phyloP scores from a whole-genome alignment of 306 rosid genomes.

The Dalbergia oliveri region DNA sequence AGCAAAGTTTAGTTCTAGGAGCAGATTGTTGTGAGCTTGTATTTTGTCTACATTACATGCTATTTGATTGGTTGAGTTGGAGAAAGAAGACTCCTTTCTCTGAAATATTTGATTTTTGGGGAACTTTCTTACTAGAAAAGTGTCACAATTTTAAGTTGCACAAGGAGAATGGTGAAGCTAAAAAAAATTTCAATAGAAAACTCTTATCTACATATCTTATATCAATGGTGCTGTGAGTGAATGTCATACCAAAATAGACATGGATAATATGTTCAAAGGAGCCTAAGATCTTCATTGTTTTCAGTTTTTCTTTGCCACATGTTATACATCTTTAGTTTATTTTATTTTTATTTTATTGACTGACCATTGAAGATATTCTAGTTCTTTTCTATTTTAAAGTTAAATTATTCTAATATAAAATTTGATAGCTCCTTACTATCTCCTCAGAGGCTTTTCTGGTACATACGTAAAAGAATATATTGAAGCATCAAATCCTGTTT shows the following conservation, averaged over 20 bases:
- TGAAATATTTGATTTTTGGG: neutral
- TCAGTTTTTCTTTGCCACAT: slow-evolving; percentile 2
- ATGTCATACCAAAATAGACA: neutral
- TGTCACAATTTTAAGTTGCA: slow-evolving; percentile 5
- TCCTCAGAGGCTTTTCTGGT: slow-evolving; percentile 79
- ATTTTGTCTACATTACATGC: too few species aligned
- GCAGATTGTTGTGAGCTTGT: too few species aligned
- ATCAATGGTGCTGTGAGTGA: neutral
- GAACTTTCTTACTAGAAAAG: neutral
- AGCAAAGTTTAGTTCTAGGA: too few species aligned
- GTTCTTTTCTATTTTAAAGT: slow-evolving; percentile 32
- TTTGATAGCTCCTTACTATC: slow-evolving; percentile 40
- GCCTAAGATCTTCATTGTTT: slow-evolving; percentile 22
- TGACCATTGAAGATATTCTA: slow-evolving; percentile 7
- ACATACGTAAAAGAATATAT: slow-evolving; percentile 75
- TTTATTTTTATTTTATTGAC: neutral
- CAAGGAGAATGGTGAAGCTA: neutral
- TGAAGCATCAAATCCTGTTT: slow-evolving; percentile 70
- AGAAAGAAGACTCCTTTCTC: slow-evolving; percentile 13
- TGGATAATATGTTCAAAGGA: slow-evolving; percentile 33
- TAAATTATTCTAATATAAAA: slow-evolving; percentile 18
- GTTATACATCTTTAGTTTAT: neutral
- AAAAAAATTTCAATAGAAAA: slow-evolving; percentile 4
- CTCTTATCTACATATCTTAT: too few species aligned
- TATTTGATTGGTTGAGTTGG: neutral